Evolutionary conservation across 352 stramenopile genomes (phyloP), one percentile per base, ranked within the genome.

Genomic region (Phytopythium oedochilum): DNA sequence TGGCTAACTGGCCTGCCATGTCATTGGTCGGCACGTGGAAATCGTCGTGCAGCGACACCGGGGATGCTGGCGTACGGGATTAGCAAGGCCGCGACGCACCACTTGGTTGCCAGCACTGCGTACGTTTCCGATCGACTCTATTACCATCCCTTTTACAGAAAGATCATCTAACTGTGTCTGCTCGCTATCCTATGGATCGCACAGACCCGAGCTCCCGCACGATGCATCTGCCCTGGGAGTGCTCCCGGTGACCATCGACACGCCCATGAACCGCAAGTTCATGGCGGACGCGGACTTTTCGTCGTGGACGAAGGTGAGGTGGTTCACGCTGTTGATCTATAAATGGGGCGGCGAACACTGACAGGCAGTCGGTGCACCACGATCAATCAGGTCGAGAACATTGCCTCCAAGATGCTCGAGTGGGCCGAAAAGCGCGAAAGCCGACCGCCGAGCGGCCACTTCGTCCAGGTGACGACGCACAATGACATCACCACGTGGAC

Each of bases 11-110:
- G n/a, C n/a, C n/a, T n/a, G 42, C 34, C 22, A 11, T 11, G 25
- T 34, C 22, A 18, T 31, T 20, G 4, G 31, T 14, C 18, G 2
- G 9, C 23, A 18, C 31, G 31, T 5, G 35, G 11, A 17, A 9
- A 3, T 29, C 20, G 22, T 15, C 38, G 10, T 26, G 36, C 46
- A 71, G 77, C 70, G 6, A 93, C 87, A n/a, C 70, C 84, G 53
- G 78, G 70, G 23, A 96, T 96, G 83, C 70, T 92, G 20, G 86
- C 85, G 38, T 96, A 96, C 62, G 85, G 88, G 39, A 94, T 93
- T 38, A 92, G 59, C 71, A 96, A 96, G 61, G 83, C 78, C 2
- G 86, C 85, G n/a, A 96, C 87, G n/a, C 85, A 96, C 64, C 83
- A 96, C 56, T 63, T 95, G 64, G 70, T 93, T 29, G 82, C 81